Evolutionary conservation across 1,284 basidiomycete genomes (phyloP).

Genomic region (Tilletiaria anomala): DNA sequence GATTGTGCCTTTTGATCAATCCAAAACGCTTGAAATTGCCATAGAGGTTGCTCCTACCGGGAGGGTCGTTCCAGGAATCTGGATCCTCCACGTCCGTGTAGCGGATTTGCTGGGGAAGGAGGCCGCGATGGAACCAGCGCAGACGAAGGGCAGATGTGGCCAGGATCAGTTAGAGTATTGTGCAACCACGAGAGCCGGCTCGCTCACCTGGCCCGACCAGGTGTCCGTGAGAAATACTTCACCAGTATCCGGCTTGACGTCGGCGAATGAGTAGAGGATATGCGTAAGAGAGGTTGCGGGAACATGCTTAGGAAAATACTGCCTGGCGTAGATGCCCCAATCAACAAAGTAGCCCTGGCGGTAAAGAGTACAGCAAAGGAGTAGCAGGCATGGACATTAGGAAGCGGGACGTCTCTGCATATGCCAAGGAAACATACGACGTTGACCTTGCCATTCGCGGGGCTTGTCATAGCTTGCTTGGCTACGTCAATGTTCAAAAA

Average conservation of each 20-base stretch:
- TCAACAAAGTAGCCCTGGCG: slow-evolving; percentile 29
- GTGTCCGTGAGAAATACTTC: slow-evolving; percentile 53
- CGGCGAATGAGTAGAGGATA: slow-evolving; percentile 74
- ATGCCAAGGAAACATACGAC: too few species aligned
- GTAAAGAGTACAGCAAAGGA: too few species aligned
- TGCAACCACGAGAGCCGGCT: too few species aligned
- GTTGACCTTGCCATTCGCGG: too few species aligned
- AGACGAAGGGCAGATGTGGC: not conserved
- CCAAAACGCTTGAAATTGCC: slow-evolving; percentile 79
- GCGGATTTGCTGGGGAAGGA: slow-evolving; percentile 31
- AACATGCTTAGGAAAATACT: slow-evolving; percentile 55
- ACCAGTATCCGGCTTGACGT: slow-evolving; percentile 55
- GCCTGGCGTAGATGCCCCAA: slow-evolving; percentile 89
- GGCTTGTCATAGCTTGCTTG: too few species aligned
- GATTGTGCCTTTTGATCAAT: slow-evolving; percentile 60
- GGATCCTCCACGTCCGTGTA: slow-evolving; percentile 43
- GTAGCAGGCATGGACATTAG: too few species aligned
- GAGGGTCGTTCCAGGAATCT: slow-evolving; percentile 44
- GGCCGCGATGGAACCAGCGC: not conserved
- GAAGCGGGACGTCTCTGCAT: too few species aligned
- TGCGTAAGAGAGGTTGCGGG: slow-evolving; percentile 59
- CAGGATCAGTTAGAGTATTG: not conserved
- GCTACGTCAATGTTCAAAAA: too few species aligned
- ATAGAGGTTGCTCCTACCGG: slow-evolving; percentile 57
- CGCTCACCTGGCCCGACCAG: slow-evolving; percentile 55